These are phyloP conservation scores for Piper betle DNA, from an alignment of 164 flowering plant genomes.

Conservation along the genomic window DNA sequence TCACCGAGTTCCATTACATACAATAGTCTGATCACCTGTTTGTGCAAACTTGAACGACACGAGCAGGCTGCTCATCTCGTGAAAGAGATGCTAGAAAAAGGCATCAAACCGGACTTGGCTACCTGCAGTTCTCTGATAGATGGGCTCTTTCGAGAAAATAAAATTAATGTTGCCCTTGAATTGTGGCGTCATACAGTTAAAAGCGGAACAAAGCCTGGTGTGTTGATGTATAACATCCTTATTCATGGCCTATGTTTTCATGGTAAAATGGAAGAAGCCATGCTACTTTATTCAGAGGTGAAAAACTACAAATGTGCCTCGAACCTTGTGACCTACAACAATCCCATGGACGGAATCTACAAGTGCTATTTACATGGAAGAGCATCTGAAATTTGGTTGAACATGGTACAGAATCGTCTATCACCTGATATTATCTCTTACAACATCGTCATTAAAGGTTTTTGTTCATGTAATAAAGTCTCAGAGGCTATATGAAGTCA, in stretches of 20 bases:
- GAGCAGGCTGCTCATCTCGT: conserved; percentile 45
- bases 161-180: conserved; percentile 40
- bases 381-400: conserved; percentile 54
- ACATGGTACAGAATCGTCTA: conserved; percentile 38
- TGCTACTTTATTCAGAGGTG: conserved; percentile 44
- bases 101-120: conserved; percentile 49
- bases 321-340: conserved; percentile 71
- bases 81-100: conserved; percentile 70
- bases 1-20: conserved; percentile 51
- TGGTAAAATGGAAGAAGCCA: conserved; percentile 49
- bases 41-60: conserved; percentile 49
- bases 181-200: conserved; percentile 42
- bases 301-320: conserved; percentile 33
- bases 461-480: conserved; percentile 50
- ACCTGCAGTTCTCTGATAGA: conserved; percentile 59
- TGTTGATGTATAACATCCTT: conserved; percentile 60
- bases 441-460: conserved; percentile 66
- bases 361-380: conserved; percentile 33
- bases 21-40: conserved; percentile 54
- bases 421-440: conserved; percentile 71
- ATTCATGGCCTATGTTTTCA: conserved; percentile 77
- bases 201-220: conserved; percentile 56
- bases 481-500: conserved; percentile 35
- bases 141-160: conserved; percentile 54
- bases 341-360: conserved; percentile 72